These are phyloP conservation scores for Trichaptum fuscoviolaceum DNA, from an alignment of 768 basidiomycete species.

Conservation along the genomic window DNA sequence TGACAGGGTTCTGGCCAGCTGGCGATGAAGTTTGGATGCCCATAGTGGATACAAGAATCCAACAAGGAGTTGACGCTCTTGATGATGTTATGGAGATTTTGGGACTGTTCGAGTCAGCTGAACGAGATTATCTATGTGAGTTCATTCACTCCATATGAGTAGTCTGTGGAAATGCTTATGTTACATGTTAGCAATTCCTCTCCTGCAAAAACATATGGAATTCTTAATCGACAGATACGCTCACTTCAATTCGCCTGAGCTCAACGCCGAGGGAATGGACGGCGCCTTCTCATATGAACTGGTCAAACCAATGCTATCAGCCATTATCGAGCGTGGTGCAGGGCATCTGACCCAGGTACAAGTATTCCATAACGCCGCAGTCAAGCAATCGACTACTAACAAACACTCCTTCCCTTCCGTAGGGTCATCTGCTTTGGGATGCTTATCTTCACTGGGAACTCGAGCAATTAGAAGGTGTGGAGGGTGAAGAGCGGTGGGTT, in stretches of 20 bases:
- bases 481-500: not conserved
- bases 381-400: not conserved
- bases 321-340: slow-evolving; percentile 50
- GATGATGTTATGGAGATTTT: slow-evolving; percentile 53
- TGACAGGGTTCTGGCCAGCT: slow-evolving; percentile 55
- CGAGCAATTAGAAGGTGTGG: slow-evolving; percentile 45
- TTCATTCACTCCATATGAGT: slow-evolving; percentile 13
- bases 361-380: slow-evolving; percentile 1
- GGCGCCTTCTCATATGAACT: slow-evolving; percentile 57
- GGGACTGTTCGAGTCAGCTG: slow-evolving; percentile 59
- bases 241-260: slow-evolving; percentile 29
- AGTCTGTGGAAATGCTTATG: slow-evolving; percentile 14
- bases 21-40: slow-evolving; percentile 74
- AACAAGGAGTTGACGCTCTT: slow-evolving; percentile 44
- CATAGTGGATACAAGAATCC: slow-evolving; percentile 48
- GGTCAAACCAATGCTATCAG: slow-evolving; percentile 51
- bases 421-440: slow-evolving; percentile 76
- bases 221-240: slow-evolving; percentile 44
- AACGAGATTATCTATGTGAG: slow-evolving; percentile 77
- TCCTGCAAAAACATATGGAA: slow-evolving; percentile 63
- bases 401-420: slow-evolving; percentile 9
- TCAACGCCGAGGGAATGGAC: slow-evolving; percentile 44
- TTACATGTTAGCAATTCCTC: slow-evolving; percentile 55
- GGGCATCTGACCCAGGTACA: slow-evolving; percentile 61
- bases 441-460: slow-evolving; percentile 70